phyloP scores from a whole-genome alignment of 768 basidiomycete genomes.

The Polyporus arcularius region DNA sequence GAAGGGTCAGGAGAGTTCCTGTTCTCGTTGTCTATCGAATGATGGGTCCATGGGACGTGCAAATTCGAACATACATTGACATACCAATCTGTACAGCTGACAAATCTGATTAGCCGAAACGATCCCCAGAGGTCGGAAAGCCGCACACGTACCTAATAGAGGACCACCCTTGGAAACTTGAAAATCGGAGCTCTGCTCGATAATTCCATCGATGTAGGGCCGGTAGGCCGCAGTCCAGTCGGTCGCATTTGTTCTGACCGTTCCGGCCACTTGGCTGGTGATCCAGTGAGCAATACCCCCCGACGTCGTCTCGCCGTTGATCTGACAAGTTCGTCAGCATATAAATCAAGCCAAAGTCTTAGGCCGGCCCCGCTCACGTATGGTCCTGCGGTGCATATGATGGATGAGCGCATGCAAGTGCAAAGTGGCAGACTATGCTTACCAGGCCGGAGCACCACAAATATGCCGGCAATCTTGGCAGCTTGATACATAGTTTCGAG shows the following conservation, averaged over 20 bases:
- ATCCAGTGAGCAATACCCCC: slow-evolving; percentile 75
- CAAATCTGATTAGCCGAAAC: no score
- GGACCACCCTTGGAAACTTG: slow-evolving; percentile 76
- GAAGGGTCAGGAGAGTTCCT: slow-evolving; percentile 46
- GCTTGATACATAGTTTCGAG: slow-evolving; percentile 74
- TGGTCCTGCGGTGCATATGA: no score
- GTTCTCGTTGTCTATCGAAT: slow-evolving; percentile 81
- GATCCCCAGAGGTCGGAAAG: no score
- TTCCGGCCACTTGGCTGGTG: slow-evolving; percentile 64
- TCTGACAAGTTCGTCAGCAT: no score
- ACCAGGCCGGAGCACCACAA: slow-evolving; percentile 81
- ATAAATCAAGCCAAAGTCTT: no score
- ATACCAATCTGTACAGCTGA: no score
- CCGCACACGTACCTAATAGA: slow-evolving; percentile 70
- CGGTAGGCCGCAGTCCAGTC: slow-evolving; percentile 74
- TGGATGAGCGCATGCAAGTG: no score
- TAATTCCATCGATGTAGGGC: slow-evolving; percentile 69
- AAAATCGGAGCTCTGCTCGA: slow-evolving; percentile 56
- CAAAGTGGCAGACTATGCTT: no score
- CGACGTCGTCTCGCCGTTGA: slow-evolving; percentile 81
- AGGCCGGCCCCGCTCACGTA: no score
- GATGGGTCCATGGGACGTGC: no score
- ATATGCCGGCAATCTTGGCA: slow-evolving; percentile 72
- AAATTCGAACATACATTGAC: no score
- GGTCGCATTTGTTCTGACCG: slow-evolving; percentile 69